Evolutionary conservation across 208 protist genomes (phyloP), one percentile per base, ranked within the genome.

Genomic region (Vickermania spadyakhi): DNA sequence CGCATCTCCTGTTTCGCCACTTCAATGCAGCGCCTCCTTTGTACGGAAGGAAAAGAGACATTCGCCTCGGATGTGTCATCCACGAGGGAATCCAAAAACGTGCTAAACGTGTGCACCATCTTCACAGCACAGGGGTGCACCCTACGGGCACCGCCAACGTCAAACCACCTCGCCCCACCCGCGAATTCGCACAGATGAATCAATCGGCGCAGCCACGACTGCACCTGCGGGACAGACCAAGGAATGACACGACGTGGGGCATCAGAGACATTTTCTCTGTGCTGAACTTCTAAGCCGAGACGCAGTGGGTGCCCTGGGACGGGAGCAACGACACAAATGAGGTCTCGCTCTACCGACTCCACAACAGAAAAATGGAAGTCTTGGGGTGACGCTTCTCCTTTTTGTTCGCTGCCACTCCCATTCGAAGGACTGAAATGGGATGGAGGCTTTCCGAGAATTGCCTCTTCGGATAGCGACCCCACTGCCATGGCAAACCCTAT

Each of bases 41-140:
- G n/a, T n/a, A n/a, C n/a, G n/a, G n/a, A n/a, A n/a, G n/a, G n/a
- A n/a, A n/a, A n/a, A n/a, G n/a, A n/a, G n/a, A n/a, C n/a, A n/a
- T n/a, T n/a, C n/a, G n/a, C n/a, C n/a, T n/a, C n/a, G n/a, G n/a
- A n/a, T n/a, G n/a, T n/a, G n/a, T n/a, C n/a, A n/a, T n/a, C n/a
- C n/a, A n/a, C n/a, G n/a, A n/a, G n/a, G n/a, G n/a, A n/a, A n/a
- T n/a, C n/a, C n/a, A n/a, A n/a, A 7, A 63, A 65, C 21, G 49
- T 72, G 56, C 68, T 68, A 13, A 52, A 52, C 36, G 55, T 49
- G 50, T 57, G 64, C 25, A 25, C 31, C 14, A 25, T 23, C 52
- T 67, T 66, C 60, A 69, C 79, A 27, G 64, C 50, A 25, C 79
- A 57, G 1, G 79, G 79, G 14, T 70, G 30, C 13, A 70, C 58